Evolutionary conservation across 179 eudicot species (phyloP).

Genomic region (Corrigiola litoralis): DNA sequence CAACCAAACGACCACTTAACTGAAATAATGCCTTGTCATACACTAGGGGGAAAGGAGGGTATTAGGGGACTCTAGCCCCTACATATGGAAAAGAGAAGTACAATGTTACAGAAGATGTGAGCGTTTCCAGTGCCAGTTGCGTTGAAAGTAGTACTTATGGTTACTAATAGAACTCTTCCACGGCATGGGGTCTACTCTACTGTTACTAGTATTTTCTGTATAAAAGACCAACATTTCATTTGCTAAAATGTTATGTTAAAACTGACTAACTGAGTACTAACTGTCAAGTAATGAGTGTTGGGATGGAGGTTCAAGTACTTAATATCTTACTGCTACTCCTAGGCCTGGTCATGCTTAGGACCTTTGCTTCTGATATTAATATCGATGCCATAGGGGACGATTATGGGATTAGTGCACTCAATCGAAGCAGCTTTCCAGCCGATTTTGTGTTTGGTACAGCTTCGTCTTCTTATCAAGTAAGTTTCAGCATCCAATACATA

Average conservation of each 20-base stretch:
- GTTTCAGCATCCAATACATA: not conserved
- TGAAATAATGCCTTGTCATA: too few relatives aligned
- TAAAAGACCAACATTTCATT: not conserved
- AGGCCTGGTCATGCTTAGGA: constrained; percentile 5
- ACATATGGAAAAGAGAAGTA: too few relatives aligned
- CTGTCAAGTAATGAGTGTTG: not conserved
- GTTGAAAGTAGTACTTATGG: not conserved
- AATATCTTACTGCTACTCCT: not conserved
- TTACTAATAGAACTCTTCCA: not conserved
- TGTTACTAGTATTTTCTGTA: not conserved
- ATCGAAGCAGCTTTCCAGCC: constrained; percentile 31
- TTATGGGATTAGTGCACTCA: constrained; percentile 32
- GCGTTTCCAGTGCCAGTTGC: constrained; percentile 1
- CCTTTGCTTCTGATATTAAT: not conserved
- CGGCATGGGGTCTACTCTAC: not conserved
- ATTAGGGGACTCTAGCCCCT: too few relatives aligned
- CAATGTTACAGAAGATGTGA: not conserved
- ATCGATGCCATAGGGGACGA: not conserved
- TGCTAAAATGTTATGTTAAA: not conserved
- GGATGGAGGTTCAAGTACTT: constrained; percentile 11
- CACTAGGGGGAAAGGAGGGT: too few relatives aligned
- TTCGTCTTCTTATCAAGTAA: constrained; percentile 45
- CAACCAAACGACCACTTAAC: too few relatives aligned
- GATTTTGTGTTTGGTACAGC: constrained; percentile 37
- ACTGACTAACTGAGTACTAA: not conserved